Evolutionary conservation across 75 land plant genomes (phyloP), one percentile per base, ranked within the genome.

Genomic region (Pinus tabuliformis): DNA sequence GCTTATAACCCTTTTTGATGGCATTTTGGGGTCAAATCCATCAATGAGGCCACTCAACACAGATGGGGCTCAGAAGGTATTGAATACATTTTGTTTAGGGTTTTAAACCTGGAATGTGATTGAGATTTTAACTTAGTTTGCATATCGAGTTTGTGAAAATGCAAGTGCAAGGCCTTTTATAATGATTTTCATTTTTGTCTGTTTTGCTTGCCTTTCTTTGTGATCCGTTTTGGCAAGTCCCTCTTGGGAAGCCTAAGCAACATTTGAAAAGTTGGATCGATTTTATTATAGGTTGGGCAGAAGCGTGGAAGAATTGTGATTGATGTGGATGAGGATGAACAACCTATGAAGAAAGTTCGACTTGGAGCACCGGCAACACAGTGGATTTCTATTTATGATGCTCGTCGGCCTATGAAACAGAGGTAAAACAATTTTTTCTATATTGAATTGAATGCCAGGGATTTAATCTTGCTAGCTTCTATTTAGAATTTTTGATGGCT

Each of bases 381-480:
- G 81, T 95, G 96, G 98, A 93, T 95, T 52, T 87, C 92, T 75
- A 89, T 95, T 49, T 95, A 95, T 76, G 93, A 91, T 89, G 92
- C 98, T n/a, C 82, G 88, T 5, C 83, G 87, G 64, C 96, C 98
- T 13, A 95, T 95, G 98, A 93, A 95, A 68, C 98, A 95, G 68
- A 90, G 98, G 98, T 93, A 83, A 70, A 49, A 49, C 54, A 49
- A 49, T 8, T 2, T 9, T 9, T 49, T 49, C 54, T 11, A 49
- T 9, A 49, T 9, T 49, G 11, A 49, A 49, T 49, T 49, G 12
- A 9, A 49, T 49, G 54, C 12, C 54, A 9, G 9, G 54, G 11
- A 49, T 11, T 49, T 45, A 45, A 45, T 45, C 9, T 45, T 45
- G 8, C 52, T 45, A 45, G 8, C 52, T 45, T 45, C 7, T 45